phyloP scores from a whole-genome alignment of 805 yeast genomes.

The Nakazawaea pomicola region DNA sequence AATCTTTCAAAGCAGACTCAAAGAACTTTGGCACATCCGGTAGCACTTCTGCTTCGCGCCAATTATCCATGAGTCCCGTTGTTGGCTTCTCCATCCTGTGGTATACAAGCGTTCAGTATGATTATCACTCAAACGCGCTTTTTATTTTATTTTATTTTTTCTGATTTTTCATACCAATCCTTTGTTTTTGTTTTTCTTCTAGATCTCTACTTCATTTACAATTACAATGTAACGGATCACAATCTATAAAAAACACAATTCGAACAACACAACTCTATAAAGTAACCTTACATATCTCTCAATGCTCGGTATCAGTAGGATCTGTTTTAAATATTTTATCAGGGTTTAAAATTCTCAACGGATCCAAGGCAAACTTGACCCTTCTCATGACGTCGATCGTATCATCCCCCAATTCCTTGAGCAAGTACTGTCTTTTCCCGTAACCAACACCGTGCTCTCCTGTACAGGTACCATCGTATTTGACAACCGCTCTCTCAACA shows the following conservation, averaged over 20 bases:
- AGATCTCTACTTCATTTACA: too few relatives aligned
- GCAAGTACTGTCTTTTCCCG: constrained; percentile 53
- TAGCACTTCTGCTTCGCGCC: background rate
- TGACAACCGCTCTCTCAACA: constrained; percentile 25
- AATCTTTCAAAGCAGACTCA: background rate
- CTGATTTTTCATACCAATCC: background rate
- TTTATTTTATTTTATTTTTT: background rate
- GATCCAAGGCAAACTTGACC: constrained; percentile 60
- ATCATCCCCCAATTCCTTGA: constrained; percentile 54
- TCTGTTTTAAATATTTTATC: constrained; percentile 64
- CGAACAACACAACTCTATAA: too few relatives aligned
- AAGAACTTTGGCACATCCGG: background rate
- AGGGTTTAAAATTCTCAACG: constrained; percentile 59
- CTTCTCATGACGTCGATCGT: constrained; percentile 62
- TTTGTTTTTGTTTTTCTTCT: background rate
- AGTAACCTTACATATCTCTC: too few relatives aligned
- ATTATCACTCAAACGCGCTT: background rate
- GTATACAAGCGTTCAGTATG: background rate
- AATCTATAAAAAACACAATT: too few relatives aligned
- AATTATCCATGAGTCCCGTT: constrained; percentile 2
- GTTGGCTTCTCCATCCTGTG: background rate
- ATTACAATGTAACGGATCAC: too few relatives aligned
- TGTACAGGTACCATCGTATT: constrained; percentile 66
- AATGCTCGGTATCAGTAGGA: constrained; percentile 25
- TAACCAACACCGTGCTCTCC: constrained; percentile 78